phyloP scores from a whole-genome alignment of 2,329 filamentous ascomycete species.

The Alternaria arbusti region DNA sequence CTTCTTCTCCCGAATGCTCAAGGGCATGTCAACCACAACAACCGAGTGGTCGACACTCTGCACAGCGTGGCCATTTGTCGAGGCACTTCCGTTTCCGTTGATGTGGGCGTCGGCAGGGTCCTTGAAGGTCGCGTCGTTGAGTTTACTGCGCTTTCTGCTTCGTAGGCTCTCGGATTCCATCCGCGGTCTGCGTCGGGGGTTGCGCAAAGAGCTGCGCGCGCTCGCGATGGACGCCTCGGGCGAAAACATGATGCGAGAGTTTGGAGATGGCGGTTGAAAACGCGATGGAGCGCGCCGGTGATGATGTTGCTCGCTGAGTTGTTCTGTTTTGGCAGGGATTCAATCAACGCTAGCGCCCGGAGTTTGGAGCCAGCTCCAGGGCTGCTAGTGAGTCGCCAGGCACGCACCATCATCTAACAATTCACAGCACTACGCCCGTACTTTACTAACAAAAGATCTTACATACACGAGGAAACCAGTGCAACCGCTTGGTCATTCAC shows the following conservation, averaged over 20 bases:
- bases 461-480: neutral
- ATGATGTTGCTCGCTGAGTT: conserved; percentile 14
- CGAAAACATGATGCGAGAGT: conserved; percentile 46
- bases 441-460: neutral
- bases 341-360: neutral
- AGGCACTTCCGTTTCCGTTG: conserved; percentile 41
- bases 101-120: conserved; percentile 31
- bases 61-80: conserved; percentile 42
- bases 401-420: too few relatives aligned
- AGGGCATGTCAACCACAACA: conserved; percentile 46
- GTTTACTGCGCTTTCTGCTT: conserved; percentile 55
- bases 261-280: conserved; percentile 14
- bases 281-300: conserved; percentile 42
- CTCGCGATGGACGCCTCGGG: conserved; percentile 46
- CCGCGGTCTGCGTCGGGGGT: conserved; percentile 56
- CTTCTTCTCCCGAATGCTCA: conserved; percentile 48
- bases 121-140: conserved; percentile 52
- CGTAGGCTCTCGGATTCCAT: conserved; percentile 51
- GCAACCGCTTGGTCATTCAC: neutral
- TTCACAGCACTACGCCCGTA: neutral
- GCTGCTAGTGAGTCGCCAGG: too few relatives aligned
- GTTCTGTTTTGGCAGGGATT: neutral
- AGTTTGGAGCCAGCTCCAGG: neutral
- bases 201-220: conserved; percentile 50
- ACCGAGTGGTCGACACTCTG: conserved; percentile 37